Percentiles rank a stretch among this genome's conserved stretches.
These are phyloP conservation scores for Fusarium foetens DNA, from an alignment of 2,329 filamentous ascomycete species.

Conservation along the genomic window DNA sequence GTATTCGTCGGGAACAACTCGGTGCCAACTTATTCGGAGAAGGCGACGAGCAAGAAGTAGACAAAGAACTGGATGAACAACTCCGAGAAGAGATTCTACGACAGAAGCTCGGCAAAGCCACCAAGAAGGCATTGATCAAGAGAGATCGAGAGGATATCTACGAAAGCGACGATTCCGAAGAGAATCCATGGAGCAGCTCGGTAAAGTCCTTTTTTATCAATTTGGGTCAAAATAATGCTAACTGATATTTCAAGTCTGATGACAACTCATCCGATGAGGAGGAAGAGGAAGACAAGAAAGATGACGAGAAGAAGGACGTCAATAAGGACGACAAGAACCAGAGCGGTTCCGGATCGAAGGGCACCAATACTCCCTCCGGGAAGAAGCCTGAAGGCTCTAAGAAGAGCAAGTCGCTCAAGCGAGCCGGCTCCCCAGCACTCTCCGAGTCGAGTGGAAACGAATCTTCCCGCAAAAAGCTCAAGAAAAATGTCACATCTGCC, in stretches of 20 bases:
- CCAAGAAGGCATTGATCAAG: conserved; percentile 84
- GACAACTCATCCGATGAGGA: conserved; percentile 54
- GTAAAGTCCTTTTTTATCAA: conserved; percentile 38
- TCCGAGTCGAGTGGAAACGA: conserved; percentile 95
- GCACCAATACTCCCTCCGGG: conserved; percentile 66
- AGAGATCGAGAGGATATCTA: conserved; percentile 90
- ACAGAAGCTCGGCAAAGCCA: conserved; percentile 77
- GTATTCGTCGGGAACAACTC: conserved; percentile 83
- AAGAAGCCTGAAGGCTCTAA: conserved; percentile 58
- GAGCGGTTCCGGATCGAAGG: conserved; percentile 70
- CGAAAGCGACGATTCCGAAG: conserved; percentile 71
- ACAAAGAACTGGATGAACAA: conserved; percentile 77
- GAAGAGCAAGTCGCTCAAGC: conserved; percentile 76
- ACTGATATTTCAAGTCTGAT: conserved; percentile 56
- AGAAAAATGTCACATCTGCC: conserved; percentile 66
- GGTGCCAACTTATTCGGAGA: conserved; percentile 84
- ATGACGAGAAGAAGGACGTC: conserved; percentile 58
- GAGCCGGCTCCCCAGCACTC: conserved; percentile 84
- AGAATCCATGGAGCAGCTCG: conserved; percentile 55
- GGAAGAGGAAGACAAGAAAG: conserved; percentile 53
- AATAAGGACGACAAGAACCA: conserved; percentile 63
- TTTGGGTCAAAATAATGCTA: conserved; percentile 20
- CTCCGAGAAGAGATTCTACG: conserved; percentile 74
- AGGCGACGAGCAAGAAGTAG: conserved; percentile 75
- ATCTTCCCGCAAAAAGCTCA: conserved; percentile 81